Percentiles rank a stretch among this genome's conserved stretches.
Evolutionary conservation across 2,329 filamentous ascomycete species (phyloP).

Genomic region (Sarocladium oryzae): DNA sequence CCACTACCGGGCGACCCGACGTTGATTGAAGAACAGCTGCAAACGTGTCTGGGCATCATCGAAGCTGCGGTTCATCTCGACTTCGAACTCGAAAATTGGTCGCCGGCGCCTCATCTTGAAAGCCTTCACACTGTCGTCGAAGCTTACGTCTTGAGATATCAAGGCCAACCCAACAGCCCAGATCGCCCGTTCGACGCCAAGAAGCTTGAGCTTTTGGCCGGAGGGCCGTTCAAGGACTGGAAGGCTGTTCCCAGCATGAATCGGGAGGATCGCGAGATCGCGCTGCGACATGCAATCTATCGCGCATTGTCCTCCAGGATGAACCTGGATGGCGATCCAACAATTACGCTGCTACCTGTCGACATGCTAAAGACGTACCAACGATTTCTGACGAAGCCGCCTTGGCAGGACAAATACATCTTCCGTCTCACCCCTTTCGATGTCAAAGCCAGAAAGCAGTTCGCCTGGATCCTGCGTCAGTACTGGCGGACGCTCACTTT

Average conservation of each 20-base stretch:
- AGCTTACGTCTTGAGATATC: no score
- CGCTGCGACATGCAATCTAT: background rate
- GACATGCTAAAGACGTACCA: background rate
- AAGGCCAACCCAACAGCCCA: background rate
- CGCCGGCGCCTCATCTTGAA: no score
- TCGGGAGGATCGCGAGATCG: background rate
- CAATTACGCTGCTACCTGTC: background rate
- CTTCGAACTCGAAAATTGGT: no score
- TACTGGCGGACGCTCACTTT: background rate
- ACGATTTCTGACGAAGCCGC: background rate
- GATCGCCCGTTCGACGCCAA: background rate
- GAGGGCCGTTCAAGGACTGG: background rate
- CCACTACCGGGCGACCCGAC: no score
- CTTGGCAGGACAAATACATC: no score
- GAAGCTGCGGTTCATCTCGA: no score
- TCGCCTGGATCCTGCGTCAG: background rate
- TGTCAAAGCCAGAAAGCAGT: background rate
- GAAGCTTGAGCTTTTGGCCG: background rate
- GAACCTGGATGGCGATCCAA: background rate
- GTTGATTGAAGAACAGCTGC: no score
- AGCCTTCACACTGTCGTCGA: no score
- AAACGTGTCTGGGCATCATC: no score
- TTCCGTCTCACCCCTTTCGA: background rate
- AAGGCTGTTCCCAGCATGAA: background rate
- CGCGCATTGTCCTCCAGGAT: background rate